A percentile compares a stretch with the other conserved stretches of the same genome.
These are phyloP conservation scores for Colletotrichum australisinense DNA, from an alignment of 2,329 filamentous ascomycete genomes.

Conservation along the genomic window DNA sequence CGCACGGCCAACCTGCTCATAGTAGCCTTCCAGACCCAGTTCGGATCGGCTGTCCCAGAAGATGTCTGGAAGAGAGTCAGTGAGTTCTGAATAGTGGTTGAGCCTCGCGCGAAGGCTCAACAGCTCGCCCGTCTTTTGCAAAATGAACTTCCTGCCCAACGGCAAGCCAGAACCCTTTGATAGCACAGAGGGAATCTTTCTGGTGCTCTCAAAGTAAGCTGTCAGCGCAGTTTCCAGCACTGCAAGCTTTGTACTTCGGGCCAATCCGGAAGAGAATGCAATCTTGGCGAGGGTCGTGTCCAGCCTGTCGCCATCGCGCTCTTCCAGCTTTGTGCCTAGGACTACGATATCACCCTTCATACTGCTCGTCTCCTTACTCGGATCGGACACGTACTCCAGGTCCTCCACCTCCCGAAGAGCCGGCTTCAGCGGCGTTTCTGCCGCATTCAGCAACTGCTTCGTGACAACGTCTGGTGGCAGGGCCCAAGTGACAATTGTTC, in stretches of 20 bases:
- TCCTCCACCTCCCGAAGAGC: conserved; percentile 85
- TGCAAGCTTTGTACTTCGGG: conserved; percentile 91
- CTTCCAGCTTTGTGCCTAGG: conserved; percentile 78
- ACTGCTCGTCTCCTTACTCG: conserved; percentile 76
- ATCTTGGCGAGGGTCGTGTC: conserved; percentile 87
- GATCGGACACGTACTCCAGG: conserved; percentile 86
- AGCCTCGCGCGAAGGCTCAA: conserved; percentile 90
- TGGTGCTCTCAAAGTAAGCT: conserved; percentile 88
- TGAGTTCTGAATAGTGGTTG: conserved; percentile 96
- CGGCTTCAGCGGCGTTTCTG: conserved; percentile 77
- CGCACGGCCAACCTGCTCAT: conserved; percentile 90
- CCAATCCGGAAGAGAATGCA: conserved; percentile 94
- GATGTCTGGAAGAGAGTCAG: conserved; percentile 92
- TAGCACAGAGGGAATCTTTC: conserved; percentile 82
- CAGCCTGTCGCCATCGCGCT: conserved; percentile 56
- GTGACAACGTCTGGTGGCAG: conserved; percentile 82
- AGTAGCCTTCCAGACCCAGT: conserved; percentile 91
- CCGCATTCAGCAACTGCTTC: conserved; percentile 78
- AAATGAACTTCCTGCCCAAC: conserved; percentile 77
- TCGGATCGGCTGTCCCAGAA: conserved; percentile 96
- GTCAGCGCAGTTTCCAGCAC: conserved; percentile 87
- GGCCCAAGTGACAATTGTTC: conserved; percentile 93
- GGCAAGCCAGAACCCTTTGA: conserved; percentile 66
- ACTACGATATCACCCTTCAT: conserved; percentile 92
- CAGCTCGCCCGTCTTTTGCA: conserved; percentile 93